Evolutionary conservation across 306 rosid species (phyloP).

Genomic region (Cucumis hystrix): DNA sequence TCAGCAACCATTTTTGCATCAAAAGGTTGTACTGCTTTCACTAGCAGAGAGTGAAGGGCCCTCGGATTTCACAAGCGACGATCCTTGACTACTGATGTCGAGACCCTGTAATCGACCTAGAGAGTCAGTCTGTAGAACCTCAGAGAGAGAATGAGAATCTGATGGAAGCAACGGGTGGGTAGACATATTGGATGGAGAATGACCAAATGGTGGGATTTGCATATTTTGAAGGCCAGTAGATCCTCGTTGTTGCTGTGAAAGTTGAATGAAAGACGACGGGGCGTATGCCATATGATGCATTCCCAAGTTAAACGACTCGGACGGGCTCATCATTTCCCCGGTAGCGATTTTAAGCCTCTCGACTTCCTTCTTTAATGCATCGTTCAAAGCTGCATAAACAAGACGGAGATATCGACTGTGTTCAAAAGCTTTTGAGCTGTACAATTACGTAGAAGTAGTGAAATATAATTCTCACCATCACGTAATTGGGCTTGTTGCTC

Average conservation of each 20-base stretch:
- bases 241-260: conserved; percentile 37
- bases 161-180: conserved; percentile 50
- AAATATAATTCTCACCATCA: conserved; percentile 42
- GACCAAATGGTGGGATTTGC: conserved; percentile 43
- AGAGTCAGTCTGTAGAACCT: conserved; percentile 63
- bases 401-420: not conserved
- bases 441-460: not conserved
- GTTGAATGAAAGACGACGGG: conserved; percentile 48
- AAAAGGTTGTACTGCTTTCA: conserved; percentile 80
- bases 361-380: conserved; percentile 90
- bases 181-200: conserved; percentile 34
- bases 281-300: conserved; percentile 62
- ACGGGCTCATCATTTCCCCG: conserved; percentile 64
- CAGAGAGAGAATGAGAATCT: conserved; percentile 48
- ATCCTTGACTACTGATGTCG: conserved; percentile 64
- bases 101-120: conserved; percentile 89
- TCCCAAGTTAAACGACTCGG: conserved; percentile 73
- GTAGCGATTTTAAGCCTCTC: conserved; percentile 89
- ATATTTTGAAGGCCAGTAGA: conserved; percentile 47
- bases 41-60: conserved; percentile 81
- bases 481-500: conserved; percentile 98
- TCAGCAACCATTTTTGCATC: conserved; percentile 24
- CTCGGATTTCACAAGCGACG: conserved; percentile 56
- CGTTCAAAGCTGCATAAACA: conserved; percentile 59
- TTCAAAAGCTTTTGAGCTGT: not conserved